These are phyloP conservation scores for Dipodascus albidus DNA, from an alignment of 805 yeast species.

Conservation along the genomic window DNA sequence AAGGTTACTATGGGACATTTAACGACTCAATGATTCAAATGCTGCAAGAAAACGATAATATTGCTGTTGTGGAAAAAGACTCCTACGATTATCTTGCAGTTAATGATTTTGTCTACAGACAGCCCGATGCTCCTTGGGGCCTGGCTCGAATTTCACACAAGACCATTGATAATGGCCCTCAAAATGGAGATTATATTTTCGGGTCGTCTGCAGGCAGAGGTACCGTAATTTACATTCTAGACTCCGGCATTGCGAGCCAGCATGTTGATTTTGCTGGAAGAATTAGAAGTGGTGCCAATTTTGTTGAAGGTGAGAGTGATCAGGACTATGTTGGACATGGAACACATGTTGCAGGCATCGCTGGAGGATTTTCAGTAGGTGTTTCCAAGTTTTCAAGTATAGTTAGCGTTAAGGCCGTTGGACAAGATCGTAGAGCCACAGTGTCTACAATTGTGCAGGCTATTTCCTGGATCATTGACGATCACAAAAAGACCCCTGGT, in stretches of 20 bases:
- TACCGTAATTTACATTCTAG: constrained; percentile 79
- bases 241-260: constrained; percentile 53
- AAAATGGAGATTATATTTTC: constrained; percentile 58
- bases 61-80: constrained; percentile 57
- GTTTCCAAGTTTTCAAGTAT: constrained; percentile 46
- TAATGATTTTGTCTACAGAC: constrained; percentile 45
- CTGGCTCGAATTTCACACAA: constrained; percentile 82
- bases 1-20: constrained; percentile 38
- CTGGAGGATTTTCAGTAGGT: constrained; percentile 77
- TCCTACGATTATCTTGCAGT: constrained; percentile 48
- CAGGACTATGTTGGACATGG: constrained; percentile 48
- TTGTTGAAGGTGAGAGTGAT: constrained; percentile 34
- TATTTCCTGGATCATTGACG: constrained; percentile 57
- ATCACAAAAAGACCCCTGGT: constrained; percentile 43
- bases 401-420: constrained; percentile 50
- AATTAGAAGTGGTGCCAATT: constrained; percentile 43
- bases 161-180: constrained; percentile 25
- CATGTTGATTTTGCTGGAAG: constrained; percentile 47
- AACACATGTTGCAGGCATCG: constrained; percentile 74
- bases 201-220: constrained; percentile 70
- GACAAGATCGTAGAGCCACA: constrained; percentile 43
- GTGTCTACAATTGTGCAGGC: constrained; percentile 52
- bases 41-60: constrained; percentile 40
- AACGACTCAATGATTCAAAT: constrained; percentile 32
- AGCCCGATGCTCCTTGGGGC: constrained; percentile 91